Evolutionary conservation across 768 basidiomycete species (phyloP).

Genomic region (Galerina sulciceps): DNA sequence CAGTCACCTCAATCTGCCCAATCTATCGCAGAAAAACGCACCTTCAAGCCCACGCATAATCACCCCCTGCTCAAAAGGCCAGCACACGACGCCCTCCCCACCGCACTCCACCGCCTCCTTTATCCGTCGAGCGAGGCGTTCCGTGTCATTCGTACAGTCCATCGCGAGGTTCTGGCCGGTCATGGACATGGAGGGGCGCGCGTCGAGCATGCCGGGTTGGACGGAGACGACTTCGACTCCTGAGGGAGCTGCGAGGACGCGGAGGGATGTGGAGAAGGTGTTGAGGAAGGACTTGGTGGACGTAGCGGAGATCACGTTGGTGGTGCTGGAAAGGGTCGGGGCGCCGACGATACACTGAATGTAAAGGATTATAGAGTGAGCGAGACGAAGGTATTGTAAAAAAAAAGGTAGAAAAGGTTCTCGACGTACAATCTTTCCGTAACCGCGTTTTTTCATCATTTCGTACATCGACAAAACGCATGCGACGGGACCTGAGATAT

Average conservation of each 20-base stretch:
- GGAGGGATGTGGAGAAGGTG: slow-evolving; percentile 32
- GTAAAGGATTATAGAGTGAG: background rate
- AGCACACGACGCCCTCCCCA: slow-evolving; percentile 30
- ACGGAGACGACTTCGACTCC: slow-evolving; percentile 30
- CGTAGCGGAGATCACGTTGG: slow-evolving; percentile 36
- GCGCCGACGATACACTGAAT: slow-evolving; percentile 33
- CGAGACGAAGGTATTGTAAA: background rate
- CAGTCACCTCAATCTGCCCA: too few relatives aligned
- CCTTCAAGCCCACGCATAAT: slow-evolving; percentile 28
- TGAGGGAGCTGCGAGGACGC: slow-evolving; percentile 26
- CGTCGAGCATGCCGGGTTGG: slow-evolving; percentile 32
- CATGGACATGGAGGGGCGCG: slow-evolving; percentile 30
- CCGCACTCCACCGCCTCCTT: slow-evolving; percentile 29
- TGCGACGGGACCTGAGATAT: slow-evolving; percentile 29
- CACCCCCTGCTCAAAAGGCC: slow-evolving; percentile 26
- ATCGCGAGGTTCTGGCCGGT: slow-evolving; percentile 1
- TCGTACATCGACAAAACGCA: slow-evolving; percentile 31
- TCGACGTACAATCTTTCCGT: slow-evolving; percentile 32
- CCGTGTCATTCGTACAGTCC: background rate
- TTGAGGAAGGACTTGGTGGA: slow-evolving; percentile 36
- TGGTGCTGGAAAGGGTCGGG: slow-evolving; percentile 29
- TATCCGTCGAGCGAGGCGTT: slow-evolving; percentile 27
- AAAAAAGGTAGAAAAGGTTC: too few relatives aligned
- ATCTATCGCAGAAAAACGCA: slow-evolving; percentile 2
- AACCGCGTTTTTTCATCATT: slow-evolving; percentile 31